Base-by-base conservation (phyloP, 768 basidiomycete species). In the Clavulina sp. region DNA sequence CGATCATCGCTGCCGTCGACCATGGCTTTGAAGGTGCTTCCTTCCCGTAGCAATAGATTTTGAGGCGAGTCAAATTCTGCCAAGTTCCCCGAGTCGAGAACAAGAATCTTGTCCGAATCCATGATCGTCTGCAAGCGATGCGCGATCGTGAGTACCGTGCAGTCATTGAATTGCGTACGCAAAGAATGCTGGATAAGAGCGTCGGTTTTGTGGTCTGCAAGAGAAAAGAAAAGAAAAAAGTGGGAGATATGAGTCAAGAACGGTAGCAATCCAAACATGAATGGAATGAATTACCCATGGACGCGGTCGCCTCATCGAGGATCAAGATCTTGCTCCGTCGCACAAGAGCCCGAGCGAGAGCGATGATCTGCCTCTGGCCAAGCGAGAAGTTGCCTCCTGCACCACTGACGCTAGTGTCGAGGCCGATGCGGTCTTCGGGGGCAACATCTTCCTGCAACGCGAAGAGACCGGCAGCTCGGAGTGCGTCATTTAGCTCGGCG, bases 21-120 rank as follows among this genome's bases (percentile, higher is more conserved):
- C 55, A 56, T 56, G 16, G 28, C 30, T 33, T 48, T 48, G 38
- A 56, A 56, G 21, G 54, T 54, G 16, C 83, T 79, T 48, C 71
- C 69, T 44, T 75, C 72, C 51, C 73, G 77, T 47, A 68, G 67
- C 49, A 82, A 80, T 53, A 86, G 63, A 51, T 76, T 77, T 61
- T 71, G 69, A 0, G 84, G 84, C 1, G 80, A 82, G 60, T 84
- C 84, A 51, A 82, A 78, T 62, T 81, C 53, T 24, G 41, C 50
- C 7, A 51, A 7, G 18, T 32, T n/a, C n/a, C n/a, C n/a, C n/a
- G n/a, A n/a, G n/a, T n/a, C n/a, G n/a, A n/a, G n/a, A n/a, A n/a
- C n/a, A n/a, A n/a, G n/a, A n/a, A n/a, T n/a, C n/a, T n/a, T n/a
- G n/a, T n/a, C n/a, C n/a, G n/a, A n/a, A n/a, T n/a, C n/a, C n/a